phyloP scores from a whole-genome alignment of 2,329 filamentous ascomycete species.

The Cylindrodendrum hubeiense region DNA sequence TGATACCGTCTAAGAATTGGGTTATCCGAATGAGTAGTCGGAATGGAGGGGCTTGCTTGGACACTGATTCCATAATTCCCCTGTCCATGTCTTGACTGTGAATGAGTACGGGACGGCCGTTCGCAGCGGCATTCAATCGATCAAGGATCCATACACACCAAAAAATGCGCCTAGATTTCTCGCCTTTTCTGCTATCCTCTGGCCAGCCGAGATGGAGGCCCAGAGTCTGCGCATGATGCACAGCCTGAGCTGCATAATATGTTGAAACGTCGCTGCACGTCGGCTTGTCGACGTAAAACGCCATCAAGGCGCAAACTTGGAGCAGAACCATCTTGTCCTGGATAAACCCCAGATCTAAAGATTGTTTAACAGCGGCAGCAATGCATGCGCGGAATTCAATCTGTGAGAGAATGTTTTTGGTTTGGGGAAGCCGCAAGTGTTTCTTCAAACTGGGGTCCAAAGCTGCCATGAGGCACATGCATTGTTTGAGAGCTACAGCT shows the following conservation, averaged over 20 bases:
- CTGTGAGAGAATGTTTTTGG: not conserved
- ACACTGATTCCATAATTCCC: not conserved
- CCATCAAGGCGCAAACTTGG: constrained; percentile 10
- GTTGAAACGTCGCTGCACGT: constrained; percentile 11
- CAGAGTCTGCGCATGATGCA: constrained; percentile 12
- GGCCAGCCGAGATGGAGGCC: constrained; percentile 15
- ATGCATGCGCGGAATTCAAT: constrained; percentile 13
- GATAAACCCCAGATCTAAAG: constrained; percentile 11
- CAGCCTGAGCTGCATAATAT: constrained; percentile 7
- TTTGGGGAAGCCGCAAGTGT: constrained; percentile 8
- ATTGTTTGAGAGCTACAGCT: constrained; percentile 5
- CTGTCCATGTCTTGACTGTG: constrained; percentile 14
- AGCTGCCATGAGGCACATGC: constrained; percentile 12
- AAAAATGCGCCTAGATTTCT: constrained; percentile 5
- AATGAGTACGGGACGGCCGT: constrained; percentile 13
- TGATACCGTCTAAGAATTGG: not conserved
- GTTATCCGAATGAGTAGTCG: constrained; percentile 1
- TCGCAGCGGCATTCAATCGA: constrained; percentile 11
- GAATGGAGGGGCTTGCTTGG: not conserved
- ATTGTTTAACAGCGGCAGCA: constrained; percentile 4
- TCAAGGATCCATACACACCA: constrained; percentile 19
- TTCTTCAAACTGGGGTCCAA: constrained; percentile 1
- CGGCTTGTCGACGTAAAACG: constrained; percentile 15
- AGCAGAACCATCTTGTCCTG: constrained; percentile 15
- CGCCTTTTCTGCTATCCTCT: not conserved